A percentile compares a stretch with the other conserved stretches of the same genome.
phyloP scores from a whole-genome alignment of 2,329 filamentous ascomycete species.

The Aspergillus costaricaensis region DNA sequence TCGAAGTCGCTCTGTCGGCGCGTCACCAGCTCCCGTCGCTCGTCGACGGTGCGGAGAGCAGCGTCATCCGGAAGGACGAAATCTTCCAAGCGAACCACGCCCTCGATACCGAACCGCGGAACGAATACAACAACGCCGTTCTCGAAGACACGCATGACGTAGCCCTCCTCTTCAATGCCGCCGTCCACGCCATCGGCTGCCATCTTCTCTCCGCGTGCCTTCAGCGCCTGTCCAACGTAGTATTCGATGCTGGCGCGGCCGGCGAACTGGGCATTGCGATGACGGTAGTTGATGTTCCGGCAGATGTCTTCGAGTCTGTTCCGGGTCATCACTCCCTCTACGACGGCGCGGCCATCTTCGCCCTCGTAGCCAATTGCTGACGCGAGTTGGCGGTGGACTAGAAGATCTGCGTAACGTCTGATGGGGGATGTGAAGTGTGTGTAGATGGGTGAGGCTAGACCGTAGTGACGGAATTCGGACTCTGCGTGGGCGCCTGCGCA shows the following conservation, averaged over 20 bases:
- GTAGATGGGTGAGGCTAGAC: slow-evolving; percentile 93
- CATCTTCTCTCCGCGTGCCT: slow-evolving; percentile 61
- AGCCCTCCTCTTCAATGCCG: slow-evolving; percentile 78
- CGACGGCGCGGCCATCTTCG: slow-evolving; percentile 62
- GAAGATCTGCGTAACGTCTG: slow-evolving; percentile 93
- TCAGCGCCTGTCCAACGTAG: slow-evolving; percentile 95
- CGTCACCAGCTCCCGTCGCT: slow-evolving; percentile 36
- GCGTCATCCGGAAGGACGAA: slow-evolving; percentile 67
- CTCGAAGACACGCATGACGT: slow-evolving; percentile 95
- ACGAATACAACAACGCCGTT: slow-evolving; percentile 98
- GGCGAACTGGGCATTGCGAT: slow-evolving; percentile 95
- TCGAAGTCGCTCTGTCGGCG: slow-evolving; percentile 78
- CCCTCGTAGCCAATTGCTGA: slow-evolving; percentile 86
- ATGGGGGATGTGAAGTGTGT: slow-evolving; percentile 98
- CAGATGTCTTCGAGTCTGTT: slow-evolving; percentile 88
- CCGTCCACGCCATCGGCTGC: slow-evolving; percentile 36
- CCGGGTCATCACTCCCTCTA: slow-evolving; percentile 76
- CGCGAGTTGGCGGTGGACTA: slow-evolving; percentile 90
- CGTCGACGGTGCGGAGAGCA: slow-evolving; percentile 32
- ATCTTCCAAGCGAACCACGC: slow-evolving; percentile 82
- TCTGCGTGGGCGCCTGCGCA: slow-evolving; percentile 90
- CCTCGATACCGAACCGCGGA: slow-evolving; percentile 92
- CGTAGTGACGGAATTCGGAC: slow-evolving; percentile 95
- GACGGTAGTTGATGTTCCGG: slow-evolving; percentile 96
- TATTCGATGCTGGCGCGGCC: slow-evolving; percentile 94